Evolutionary conservation across 1,284 basidiomycete species (phyloP), one percentile per base, ranked within the genome.

Genomic region (Sphagnurus paluster): DNA sequence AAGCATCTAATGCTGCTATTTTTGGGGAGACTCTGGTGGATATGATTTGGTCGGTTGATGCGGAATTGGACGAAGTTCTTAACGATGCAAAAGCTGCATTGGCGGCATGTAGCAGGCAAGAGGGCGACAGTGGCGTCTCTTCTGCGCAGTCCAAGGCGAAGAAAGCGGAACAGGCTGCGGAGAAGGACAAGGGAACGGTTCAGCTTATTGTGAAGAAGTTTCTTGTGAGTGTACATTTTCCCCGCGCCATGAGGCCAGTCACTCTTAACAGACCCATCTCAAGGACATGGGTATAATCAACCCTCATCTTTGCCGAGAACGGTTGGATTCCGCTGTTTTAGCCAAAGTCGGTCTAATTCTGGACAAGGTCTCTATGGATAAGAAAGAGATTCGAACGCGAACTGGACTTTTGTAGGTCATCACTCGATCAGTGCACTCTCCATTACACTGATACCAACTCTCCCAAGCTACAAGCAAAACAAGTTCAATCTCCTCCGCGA

Each of bases 401-500:
- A 93, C 90, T 0, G 83, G 80, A 11, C 70, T 90, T 42, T 90
- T 90, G 89, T 92, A 63, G 64, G 88, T 79, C 23, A 23, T 5
- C n/a, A n/a, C 38, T 38, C 29, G 34, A 48, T 30, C 11, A 14
- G 20, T 23, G 44, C 13, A 48, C 39, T 38, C 30, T 33, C 35
- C 47, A 42, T 46, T n/a, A 36, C 35, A 21, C 33, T 47, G 13
- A 29, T 21, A 42, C 20, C 41, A 33, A 32, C 39, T n/a, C 20
- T 56, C 39, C 57, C n/a, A n/a, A 91, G 88, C 68, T 99, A 96
- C 77, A 98, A 96, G 66, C 97, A 99, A 67, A 94, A 94, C 69
- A 98, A 98, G 68, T 98, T 94, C 75, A 99, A 99, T 60, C 79
- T 99, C 25, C 79, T 98, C 8, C 88, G 97, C 32, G 97, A 99